Percentiles rank a stretch among this genome's conserved stretches.
Conservation (phyloP, 306 rosid genomes). For the Quercus parvula region DNA sequence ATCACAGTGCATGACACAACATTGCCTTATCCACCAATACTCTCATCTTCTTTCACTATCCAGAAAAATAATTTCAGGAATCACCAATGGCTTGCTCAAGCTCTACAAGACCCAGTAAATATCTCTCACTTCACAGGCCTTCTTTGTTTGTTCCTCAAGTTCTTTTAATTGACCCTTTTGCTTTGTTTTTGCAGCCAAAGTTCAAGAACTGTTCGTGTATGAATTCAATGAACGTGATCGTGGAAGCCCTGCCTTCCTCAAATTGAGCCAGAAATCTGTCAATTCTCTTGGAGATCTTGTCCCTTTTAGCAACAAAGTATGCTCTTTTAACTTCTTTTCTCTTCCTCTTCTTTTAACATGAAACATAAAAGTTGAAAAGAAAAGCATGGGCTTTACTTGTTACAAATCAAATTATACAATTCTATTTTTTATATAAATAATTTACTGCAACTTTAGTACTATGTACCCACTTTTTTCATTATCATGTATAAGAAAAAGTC, state of each 20-base stretch:
- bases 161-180: conserved; percentile 26
- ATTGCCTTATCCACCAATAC: too few relatives aligned
- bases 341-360: too few relatives aligned
- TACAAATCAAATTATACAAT: too few relatives aligned
- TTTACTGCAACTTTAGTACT: too few relatives aligned
- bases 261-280: conserved; percentile 54
- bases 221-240: conserved; percentile 73
- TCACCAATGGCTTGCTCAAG: conserved; percentile 2
- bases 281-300: conserved; percentile 72
- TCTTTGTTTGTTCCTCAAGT: not conserved
- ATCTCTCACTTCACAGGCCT: not conserved
- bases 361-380: not conserved
- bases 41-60: too few relatives aligned
- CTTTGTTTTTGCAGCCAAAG: conserved; percentile 39
- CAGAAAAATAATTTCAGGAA: too few relatives aligned
- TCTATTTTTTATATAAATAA: too few relatives aligned
- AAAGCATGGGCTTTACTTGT: not conserved
- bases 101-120: conserved; percentile 14
- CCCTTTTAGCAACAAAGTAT: conserved; percentile 69
- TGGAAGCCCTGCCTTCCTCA: conserved; percentile 63
- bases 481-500: too few relatives aligned
- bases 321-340: too few relatives aligned
- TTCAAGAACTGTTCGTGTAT: conserved; percentile 56
- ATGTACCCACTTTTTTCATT: too few relatives aligned
- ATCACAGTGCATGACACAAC: too few relatives aligned